phyloP scores from a whole-genome alignment of 495 filamentous ascomycete species.

The Evernia prunastri region DNA sequence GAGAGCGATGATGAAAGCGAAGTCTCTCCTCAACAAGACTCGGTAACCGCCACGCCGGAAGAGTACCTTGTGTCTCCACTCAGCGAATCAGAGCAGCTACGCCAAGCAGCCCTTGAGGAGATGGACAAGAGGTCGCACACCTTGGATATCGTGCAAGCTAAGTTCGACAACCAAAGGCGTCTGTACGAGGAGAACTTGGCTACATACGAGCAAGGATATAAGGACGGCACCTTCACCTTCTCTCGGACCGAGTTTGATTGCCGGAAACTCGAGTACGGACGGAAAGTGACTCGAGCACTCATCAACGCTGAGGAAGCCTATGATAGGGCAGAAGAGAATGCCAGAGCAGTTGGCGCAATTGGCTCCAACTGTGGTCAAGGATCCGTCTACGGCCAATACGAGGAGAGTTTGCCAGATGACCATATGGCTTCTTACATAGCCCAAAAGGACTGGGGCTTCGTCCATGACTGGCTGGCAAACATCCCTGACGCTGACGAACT shows the following conservation, averaged over 20 bases:
- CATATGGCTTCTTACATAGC: neutral
- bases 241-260: constrained; percentile 11
- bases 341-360: neutral
- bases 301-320: constrained; percentile 6
- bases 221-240: neutral
- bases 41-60: too few relatives aligned
- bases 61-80: neutral
- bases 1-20: too few relatives aligned
- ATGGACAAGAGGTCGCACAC: neutral
- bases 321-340: neutral
- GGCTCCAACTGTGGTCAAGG: neutral
- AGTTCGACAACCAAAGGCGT: neutral
- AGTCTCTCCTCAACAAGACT: too few relatives aligned
- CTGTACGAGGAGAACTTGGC: neutral
- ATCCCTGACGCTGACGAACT: neutral
- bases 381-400: neutral
- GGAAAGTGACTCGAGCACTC: neutral
- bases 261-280: neutral
- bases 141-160: neutral
- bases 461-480: neutral
- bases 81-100: neutral
- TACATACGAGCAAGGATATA: neutral
- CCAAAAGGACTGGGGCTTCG: neutral
- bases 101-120: neutral
- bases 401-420: neutral